Conservation (phyloP, 331 rosid species). For the Acacia concinna region DNA sequence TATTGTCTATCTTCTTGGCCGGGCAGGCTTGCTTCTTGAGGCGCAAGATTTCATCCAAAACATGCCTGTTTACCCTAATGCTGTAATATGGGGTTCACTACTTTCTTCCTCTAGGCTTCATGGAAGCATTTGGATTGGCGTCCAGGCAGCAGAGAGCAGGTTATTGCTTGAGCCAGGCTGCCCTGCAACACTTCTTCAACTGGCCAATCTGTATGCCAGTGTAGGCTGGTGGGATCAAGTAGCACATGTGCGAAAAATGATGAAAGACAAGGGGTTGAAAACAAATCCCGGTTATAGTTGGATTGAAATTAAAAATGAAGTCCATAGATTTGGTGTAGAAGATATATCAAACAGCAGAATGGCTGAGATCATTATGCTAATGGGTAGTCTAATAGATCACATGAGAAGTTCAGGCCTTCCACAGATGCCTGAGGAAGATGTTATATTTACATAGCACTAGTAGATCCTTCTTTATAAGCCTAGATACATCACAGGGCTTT, state of each 20-base stretch:
- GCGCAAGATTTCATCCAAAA: slow-evolving; percentile 58
- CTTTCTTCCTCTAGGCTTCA: slow-evolving; percentile 73
- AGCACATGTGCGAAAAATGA: slow-evolving; percentile 53
- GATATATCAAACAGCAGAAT: slow-evolving; percentile 53
- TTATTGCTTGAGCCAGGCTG: slow-evolving; percentile 65
- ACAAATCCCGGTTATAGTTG: slow-evolving; percentile 77
- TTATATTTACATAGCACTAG: slow-evolving; percentile 7
- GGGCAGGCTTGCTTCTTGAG: slow-evolving; percentile 70
- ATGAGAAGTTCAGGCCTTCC: slow-evolving; percentile 49
- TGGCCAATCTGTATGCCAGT: slow-evolving; percentile 76
- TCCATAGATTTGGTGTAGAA: slow-evolving; percentile 69
- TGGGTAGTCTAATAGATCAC: slow-evolving; percentile 62
- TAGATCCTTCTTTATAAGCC: background rate
- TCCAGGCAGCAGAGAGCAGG: slow-evolving; percentile 75
- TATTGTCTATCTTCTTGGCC: slow-evolving; percentile 76
- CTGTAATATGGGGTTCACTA: slow-evolving; percentile 81
- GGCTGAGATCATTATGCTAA: slow-evolving; percentile 40
- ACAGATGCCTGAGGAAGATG: slow-evolving; percentile 31
- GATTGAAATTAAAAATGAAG: slow-evolving; percentile 60
- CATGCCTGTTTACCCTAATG: slow-evolving; percentile 75
- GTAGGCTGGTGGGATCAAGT: slow-evolving; percentile 64
- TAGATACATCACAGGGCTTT: background rate
- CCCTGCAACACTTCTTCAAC: slow-evolving; percentile 64
- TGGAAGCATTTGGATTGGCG: slow-evolving; percentile 67
- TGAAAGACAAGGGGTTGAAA: slow-evolving; percentile 72